phyloP scores from a whole-genome alignment of 1,284 basidiomycete genomes.

The Gymnopus androsaceus region DNA sequence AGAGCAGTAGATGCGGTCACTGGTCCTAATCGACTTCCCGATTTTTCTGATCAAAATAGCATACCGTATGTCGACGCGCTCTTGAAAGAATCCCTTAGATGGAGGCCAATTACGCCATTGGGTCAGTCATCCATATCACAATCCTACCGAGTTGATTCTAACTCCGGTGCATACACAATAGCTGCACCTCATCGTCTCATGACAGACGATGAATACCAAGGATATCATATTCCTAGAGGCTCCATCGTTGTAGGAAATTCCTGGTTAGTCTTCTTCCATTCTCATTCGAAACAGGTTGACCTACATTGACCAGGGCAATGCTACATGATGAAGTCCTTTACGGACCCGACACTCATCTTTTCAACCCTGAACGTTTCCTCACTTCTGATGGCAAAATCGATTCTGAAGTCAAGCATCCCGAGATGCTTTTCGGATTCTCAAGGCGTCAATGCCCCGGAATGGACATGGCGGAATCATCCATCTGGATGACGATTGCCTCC shows the following conservation, averaged over 20 bases:
- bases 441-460: slow-evolving; percentile 4
- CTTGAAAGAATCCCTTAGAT: slow-evolving; percentile 7
- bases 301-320: slow-evolving; percentile 8
- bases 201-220: slow-evolving; percentile 20
- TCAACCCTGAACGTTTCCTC: slow-evolving; percentile 14
- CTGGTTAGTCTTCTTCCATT: slow-evolving; percentile 4
- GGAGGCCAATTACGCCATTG: slow-evolving; percentile 11
- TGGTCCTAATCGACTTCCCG: slow-evolving; percentile 2
- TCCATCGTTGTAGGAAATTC: slow-evolving; percentile 12
- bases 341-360: slow-evolving; percentile 7
- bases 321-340: slow-evolving; percentile 7
- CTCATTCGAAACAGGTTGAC: neutral
- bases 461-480: slow-evolving; percentile 13
- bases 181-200: slow-evolving; percentile 8
- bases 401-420: slow-evolving; percentile 7
- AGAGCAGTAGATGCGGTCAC: slow-evolving; percentile 8
- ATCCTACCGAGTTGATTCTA: neutral
- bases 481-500: slow-evolving; percentile 13
- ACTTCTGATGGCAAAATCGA: slow-evolving; percentile 6
- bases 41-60: neutral
- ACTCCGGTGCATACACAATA: neutral
- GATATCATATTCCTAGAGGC: slow-evolving; percentile 18
- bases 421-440: slow-evolving; percentile 10
- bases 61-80: slow-evolving; percentile 3
- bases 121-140: neutral